These are phyloP conservation scores for Hyphodiscus sp. DNA, from an alignment of 2,329 filamentous ascomycete species.

Conservation along the genomic window DNA sequence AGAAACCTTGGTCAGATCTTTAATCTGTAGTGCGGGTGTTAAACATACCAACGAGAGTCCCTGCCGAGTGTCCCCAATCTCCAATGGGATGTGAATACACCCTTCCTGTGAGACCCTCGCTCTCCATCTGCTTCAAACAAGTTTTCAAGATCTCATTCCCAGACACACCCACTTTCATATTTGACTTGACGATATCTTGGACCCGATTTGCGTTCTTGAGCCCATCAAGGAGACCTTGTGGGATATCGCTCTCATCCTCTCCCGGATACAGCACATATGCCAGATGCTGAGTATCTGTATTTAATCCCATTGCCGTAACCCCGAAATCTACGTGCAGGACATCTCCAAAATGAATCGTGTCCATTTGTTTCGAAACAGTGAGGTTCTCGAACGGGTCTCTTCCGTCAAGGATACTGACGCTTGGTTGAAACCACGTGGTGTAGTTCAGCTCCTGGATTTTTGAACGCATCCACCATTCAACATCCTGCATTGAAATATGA, in stretches of 20 bases:
- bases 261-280: conserved; percentile 41
- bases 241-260: conserved; percentile 37
- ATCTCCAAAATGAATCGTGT: conserved; percentile 38
- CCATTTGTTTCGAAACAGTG: background rate
- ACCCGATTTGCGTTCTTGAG: conserved; percentile 40
- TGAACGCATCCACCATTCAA: conserved; percentile 47
- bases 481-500: conserved; percentile 27
- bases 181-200: conserved; percentile 40
- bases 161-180: conserved; percentile 39
- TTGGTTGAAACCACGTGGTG: conserved; percentile 46
- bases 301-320: conserved; percentile 40
- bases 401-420: conserved; percentile 36
- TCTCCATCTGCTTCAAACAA: conserved; percentile 34
- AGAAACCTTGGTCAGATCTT: background rate
- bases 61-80: conserved; percentile 45
- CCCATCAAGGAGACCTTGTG: conserved; percentile 36
- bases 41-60: conserved; percentile 39
- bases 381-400: conserved; percentile 12
- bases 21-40: background rate
- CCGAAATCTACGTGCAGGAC: conserved; percentile 45
- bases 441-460: conserved; percentile 43
- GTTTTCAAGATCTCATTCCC: conserved; percentile 40
- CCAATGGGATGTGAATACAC: conserved; percentile 45
- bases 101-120: conserved; percentile 39
- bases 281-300: conserved; percentile 45